phyloP scores from a whole-genome alignment of 2,329 filamentous ascomycete genomes.

The Pseudogymnoascus sp. region DNA sequence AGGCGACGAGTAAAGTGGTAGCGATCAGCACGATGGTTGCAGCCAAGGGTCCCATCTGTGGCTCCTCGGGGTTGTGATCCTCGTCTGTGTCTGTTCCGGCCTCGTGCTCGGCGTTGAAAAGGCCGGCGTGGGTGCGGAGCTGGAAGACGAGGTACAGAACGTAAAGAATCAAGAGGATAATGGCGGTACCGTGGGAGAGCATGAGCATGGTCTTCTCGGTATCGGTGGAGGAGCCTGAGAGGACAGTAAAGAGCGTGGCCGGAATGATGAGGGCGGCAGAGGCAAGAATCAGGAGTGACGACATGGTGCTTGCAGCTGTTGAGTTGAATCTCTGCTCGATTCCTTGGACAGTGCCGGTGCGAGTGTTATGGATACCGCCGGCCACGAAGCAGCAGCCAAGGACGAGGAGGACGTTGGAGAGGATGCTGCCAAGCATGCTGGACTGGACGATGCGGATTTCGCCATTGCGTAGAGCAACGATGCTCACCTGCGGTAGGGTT shows the following conservation, averaged over 20 bases:
- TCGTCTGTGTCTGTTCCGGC: slow-evolving; percentile 26
- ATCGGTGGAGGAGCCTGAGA: slow-evolving; percentile 40
- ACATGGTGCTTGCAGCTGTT: slow-evolving; percentile 72
- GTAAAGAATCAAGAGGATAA: slow-evolving; percentile 69
- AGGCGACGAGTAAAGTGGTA: slow-evolving; percentile 61
- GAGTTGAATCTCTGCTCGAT: slow-evolving; percentile 66
- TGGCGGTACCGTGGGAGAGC: slow-evolving; percentile 67
- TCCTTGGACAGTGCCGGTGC: slow-evolving; percentile 43
- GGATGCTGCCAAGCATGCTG: slow-evolving; percentile 91
- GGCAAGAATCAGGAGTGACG: slow-evolving; percentile 50
- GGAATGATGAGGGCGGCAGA: slow-evolving; percentile 74
- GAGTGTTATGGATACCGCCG: slow-evolving; percentile 60
- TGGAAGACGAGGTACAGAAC: slow-evolving; percentile 73
- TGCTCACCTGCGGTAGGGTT: slow-evolving; percentile 61
- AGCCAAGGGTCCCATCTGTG: slow-evolving; percentile 54
- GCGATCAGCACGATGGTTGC: slow-evolving; percentile 60
- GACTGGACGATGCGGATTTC: slow-evolving; percentile 97
- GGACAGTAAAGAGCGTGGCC: slow-evolving; percentile 64
- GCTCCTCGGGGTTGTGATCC: slow-evolving; percentile 39
- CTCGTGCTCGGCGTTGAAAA: slow-evolving; percentile 54
- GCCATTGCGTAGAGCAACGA: slow-evolving; percentile 75
- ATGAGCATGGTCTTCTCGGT: slow-evolving; percentile 54
- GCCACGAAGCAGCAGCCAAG: slow-evolving; percentile 75
- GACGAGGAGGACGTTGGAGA: slow-evolving; percentile 88
- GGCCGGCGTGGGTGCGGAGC: slow-evolving; percentile 63